Conservation (phyloP, 2,329 filamentous ascomycete species). For the Fusarium sp. region DNA sequence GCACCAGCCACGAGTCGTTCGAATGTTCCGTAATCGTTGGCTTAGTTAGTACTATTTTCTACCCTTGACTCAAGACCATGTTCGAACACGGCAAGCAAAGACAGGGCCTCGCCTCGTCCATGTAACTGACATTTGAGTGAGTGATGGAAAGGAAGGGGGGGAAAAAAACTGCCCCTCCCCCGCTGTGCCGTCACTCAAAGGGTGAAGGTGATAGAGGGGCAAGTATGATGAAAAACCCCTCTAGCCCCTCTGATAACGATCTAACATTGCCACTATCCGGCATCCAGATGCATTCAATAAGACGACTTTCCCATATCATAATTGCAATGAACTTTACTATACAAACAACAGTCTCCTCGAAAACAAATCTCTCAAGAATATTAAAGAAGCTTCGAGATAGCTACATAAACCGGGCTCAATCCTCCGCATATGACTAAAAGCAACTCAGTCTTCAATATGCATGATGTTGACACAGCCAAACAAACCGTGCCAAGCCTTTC, state of each 20-base stretch:
- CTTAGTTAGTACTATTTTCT: neutral
- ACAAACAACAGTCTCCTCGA: neutral
- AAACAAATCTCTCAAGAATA: conserved; percentile 2
- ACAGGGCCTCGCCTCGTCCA: neutral
- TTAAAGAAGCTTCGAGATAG: conserved; percentile 19
- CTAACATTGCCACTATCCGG: conserved; percentile 14
- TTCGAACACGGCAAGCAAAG: conserved; percentile 5
- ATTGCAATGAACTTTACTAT: neutral
- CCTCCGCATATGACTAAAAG: conserved; percentile 41
- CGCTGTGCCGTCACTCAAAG: conserved; percentile 16
- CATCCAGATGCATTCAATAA: conserved; percentile 1
- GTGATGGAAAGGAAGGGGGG: no score
- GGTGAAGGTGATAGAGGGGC: conserved; percentile 18
- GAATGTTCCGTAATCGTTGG: neutral
- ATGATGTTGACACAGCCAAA: conserved; percentile 48
- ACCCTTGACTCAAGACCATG: conserved; percentile 11
- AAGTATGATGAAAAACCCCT: conserved; percentile 9
- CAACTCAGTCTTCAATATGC: conserved; percentile 36
- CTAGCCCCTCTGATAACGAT: conserved; percentile 16
- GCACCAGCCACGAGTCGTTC: conserved; percentile 22
- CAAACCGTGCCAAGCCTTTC: conserved; percentile 34
- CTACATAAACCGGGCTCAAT: conserved; percentile 21
- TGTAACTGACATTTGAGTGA: no score
- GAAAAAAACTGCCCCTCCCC: conserved; percentile 43
- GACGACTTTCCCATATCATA: conserved; percentile 9